Evolutionary conservation across 192 early-diverging fungal genomes (phyloP), one percentile per base, ranked within the genome.

Genomic region (Chytriomyces hyalinus): DNA sequence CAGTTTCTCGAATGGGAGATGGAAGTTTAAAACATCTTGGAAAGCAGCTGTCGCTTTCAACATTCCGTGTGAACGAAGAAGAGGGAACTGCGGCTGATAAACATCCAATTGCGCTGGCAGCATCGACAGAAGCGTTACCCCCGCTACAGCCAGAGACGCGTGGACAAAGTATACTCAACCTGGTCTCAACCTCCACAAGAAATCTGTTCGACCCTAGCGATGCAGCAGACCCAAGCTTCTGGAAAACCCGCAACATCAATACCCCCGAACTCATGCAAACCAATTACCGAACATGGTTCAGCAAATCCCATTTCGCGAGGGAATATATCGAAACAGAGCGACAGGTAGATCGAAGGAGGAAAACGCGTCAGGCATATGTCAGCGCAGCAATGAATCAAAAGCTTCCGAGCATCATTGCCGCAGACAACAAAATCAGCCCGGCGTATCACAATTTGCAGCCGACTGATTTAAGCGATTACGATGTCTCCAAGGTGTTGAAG

Each of bases 201-300:
- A 51, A 5, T 0, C 71, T 57, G 15, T 24, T 10, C 26, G 15
- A 50, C 51, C 6, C 15, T 60, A 6, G 20, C 44, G n/a, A 69
- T 13, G 47, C 46, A 47, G 51, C 22, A 28, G 10, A 64, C 0
- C 13, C 62, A 26, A 64, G 15, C 20, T 64, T 28, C 62, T 50
- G 60, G 71, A 60, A 20, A 66, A 66, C 8, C 61, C 43, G 61
- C 7, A 43, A 45, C 28, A 10, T 75, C 6, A 28, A 36, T 2
- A 75, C 73, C 6, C 73, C 75, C 8, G 75, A 76, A 13, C 46
- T 77, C 24, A 22, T 65, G 5, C 61, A 79, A 45, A 72, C 71
- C 7, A 72, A 66, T 24, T 78, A 80, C 67, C 6, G 53, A 9
- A 80, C 78, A 47, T 83, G 78, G 75, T 83, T 70, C 70, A 79